These are phyloP conservation scores for Gryganskiella cystojenkinii DNA, from an alignment of 192 early-diverging fungal genomes.

Conservation along the genomic window DNA sequence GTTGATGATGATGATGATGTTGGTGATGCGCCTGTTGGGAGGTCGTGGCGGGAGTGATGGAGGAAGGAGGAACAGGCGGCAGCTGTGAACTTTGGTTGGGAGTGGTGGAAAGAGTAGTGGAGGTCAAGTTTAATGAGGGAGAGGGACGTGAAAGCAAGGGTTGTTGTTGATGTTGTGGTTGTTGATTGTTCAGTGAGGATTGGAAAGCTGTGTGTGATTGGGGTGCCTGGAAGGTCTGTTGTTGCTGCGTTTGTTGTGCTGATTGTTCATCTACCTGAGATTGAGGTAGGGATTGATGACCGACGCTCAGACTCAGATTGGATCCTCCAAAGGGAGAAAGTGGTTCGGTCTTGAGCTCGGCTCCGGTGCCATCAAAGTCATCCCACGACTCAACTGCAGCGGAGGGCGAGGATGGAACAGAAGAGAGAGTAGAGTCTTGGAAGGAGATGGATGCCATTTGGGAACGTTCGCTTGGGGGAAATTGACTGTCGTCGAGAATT, in stretches of 20 bases:
- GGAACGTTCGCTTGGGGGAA: background rate
- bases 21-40: background rate
- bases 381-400: constrained; percentile 13
- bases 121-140: too few species aligned
- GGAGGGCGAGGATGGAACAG: background rate
- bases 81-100: too few species aligned
- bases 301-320: background rate
- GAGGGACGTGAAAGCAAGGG: too few species aligned
- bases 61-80: background rate
- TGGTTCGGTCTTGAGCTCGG: constrained; percentile 25
- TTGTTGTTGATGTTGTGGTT: too few species aligned
- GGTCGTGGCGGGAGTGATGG: background rate
- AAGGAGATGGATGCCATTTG: too few species aligned
- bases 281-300: constrained; percentile 5
- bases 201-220: background rate
- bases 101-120: too few species aligned
- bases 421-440: background rate
- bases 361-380: constrained; percentile 2
- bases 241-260: background rate
- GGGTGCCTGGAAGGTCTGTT: background rate
- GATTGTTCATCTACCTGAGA: background rate
- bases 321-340: constrained; percentile 18
- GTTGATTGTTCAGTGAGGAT: too few species aligned
- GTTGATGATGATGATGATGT: background rate
- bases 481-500: too few species aligned